phyloP scores from a whole-genome alignment of 179 eudicot genomes.

The Gypsophila paniculata region DNA sequence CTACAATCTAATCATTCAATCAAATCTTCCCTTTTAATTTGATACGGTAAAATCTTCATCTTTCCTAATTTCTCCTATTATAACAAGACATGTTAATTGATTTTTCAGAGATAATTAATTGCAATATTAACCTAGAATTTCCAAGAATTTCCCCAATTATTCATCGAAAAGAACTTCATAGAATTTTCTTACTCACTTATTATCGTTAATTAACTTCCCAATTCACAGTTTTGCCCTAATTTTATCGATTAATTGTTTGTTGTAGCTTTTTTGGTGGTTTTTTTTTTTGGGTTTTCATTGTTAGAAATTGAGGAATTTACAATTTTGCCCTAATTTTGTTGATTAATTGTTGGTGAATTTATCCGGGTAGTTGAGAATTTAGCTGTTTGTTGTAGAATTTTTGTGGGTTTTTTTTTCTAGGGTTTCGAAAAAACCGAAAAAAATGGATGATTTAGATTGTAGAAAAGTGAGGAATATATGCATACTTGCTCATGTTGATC shows the following conservation, averaged over 20 bases:
- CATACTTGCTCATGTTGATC: constrained; percentile 94
- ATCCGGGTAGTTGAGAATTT: constrained; percentile 15
- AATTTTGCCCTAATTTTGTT: background rate
- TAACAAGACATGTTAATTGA: constrained; percentile 12
- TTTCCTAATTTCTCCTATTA: constrained; percentile 11
- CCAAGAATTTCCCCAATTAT: constrained; percentile 13
- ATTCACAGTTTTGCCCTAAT: background rate
- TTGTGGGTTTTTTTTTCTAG: background rate
- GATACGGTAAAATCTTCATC: background rate
- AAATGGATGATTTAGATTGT: constrained; percentile 21
- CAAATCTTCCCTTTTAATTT: background rate
- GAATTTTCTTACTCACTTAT: background rate
- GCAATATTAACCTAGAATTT: background rate
- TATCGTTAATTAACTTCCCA: background rate
- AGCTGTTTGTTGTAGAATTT: constrained; percentile 5
- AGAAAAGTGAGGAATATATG: constrained; percentile 66
- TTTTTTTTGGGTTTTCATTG: too few relatives aligned
- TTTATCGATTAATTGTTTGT: background rate
- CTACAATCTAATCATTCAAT: background rate
- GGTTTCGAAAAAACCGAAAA: too few relatives aligned
- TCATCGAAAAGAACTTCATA: constrained; percentile 20
- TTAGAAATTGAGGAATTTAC: background rate
- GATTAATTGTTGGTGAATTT: background rate
- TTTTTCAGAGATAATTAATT: background rate
- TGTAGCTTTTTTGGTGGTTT: too few relatives aligned